Base-by-base conservation (phyloP, 2,329 filamentous ascomycete species). In the Fusarium coicis region DNA sequence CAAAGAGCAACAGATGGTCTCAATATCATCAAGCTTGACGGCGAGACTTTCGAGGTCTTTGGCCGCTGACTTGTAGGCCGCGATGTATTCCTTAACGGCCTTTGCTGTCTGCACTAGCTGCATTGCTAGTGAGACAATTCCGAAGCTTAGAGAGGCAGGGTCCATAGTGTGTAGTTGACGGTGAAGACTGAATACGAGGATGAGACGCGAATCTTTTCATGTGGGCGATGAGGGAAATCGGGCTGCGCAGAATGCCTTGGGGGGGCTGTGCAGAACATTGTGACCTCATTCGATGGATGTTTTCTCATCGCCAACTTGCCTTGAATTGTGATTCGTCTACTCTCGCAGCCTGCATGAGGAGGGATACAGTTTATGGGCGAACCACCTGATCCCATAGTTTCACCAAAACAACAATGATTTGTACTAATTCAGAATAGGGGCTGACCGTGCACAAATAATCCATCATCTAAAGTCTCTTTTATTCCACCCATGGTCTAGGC, bases 101-200 rank as follows among this genome's bases (percentile, higher is more conserved):
- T 23, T 34, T 2, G 58, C 58, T 1, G 56, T 50, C 32, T 73
- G 54, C 8, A 70, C 54, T 4, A 74, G 40, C 39, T 74, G 70
- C 58, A 74, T 59, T 11, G 50, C 56, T 6, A 73, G 28, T 1
- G 70, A 70, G 4, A 70, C 49, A 19, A 73, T 55, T 2, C 70
- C 66, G 9, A 74, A 63, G 2, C 66, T 43, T 7, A 73, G 43
- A 1, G 71, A 73, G 10, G 43, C 63, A 10, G 72, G 66, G 42
- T 74, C 60, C 66, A 74, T 73, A 3, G 4, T 40, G 14, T 4
- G 4, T 15, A 15, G 43, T 44, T 2, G 14, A 21, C 5, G 16
- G 9, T 63, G 34, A 36, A 19, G 44, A 2, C 16, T 32, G n/a
- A 36, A 8, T 36, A 19, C 1, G 21, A 61, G 7, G 19, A 16